A percentile compares a stretch with the other conserved stretches of the same genome.
Conservation (phyloP, 805 yeast genomes). For the Hanseniaspora thailandica region DNA sequence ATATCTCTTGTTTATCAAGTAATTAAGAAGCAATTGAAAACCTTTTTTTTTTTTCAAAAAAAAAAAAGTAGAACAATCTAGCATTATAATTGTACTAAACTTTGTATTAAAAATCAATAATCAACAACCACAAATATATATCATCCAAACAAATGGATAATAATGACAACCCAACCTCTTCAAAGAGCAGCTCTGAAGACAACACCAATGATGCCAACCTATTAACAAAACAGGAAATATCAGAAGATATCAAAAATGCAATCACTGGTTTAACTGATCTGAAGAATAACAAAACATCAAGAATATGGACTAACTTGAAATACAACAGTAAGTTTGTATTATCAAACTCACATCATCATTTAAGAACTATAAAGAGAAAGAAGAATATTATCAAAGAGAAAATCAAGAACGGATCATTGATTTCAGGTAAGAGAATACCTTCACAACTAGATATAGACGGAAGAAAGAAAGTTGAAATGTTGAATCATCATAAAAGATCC, state of each 20-base stretch:
- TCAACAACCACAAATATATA: too few relatives aligned
- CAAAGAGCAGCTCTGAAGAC: background rate
- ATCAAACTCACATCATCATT: constrained; percentile 13
- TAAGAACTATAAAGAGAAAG: constrained; percentile 12
- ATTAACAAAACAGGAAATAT: constrained; percentile 8
- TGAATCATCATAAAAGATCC: background rate
- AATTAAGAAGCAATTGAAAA: too few relatives aligned
- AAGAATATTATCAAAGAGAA: constrained; percentile 12
- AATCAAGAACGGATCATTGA: constrained; percentile 12
- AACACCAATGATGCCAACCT: background rate
- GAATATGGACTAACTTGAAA: constrained; percentile 7
- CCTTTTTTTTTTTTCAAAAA: too few relatives aligned
- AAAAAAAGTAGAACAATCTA: too few relatives aligned
- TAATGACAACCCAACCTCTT: background rate
- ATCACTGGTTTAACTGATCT: constrained; percentile 6
- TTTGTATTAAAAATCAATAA: too few relatives aligned
- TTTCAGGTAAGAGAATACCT: constrained; percentile 6
- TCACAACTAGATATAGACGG: constrained; percentile 11
- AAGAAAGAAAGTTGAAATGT: background rate
- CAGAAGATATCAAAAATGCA: constrained; percentile 10
- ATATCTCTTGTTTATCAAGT: too few relatives aligned
- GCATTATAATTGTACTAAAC: too few relatives aligned
- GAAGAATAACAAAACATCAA: constrained; percentile 6
- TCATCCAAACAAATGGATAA: background rate
- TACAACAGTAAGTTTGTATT: constrained; percentile 10